Evolutionary conservation across 2,329 filamentous ascomycete species (phyloP).

Genomic region (Paracorniculantispora psalliotae): DNA sequence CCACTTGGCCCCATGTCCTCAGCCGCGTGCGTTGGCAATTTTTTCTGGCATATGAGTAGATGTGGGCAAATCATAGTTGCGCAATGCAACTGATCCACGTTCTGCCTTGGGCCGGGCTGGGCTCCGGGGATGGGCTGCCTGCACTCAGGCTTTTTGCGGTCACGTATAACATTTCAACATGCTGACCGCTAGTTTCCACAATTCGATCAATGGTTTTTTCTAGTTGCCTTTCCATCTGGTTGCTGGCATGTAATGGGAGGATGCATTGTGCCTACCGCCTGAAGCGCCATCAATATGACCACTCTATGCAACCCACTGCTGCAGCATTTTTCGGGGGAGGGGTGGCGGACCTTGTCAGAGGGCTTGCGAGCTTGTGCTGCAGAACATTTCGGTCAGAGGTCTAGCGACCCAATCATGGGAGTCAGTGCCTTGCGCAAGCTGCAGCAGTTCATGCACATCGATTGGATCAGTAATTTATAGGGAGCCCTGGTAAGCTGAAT

Average conservation of each 20-base stretch:
- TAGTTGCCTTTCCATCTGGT: background rate
- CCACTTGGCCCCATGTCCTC: conserved; percentile 5
- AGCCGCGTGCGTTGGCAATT: conserved; percentile 10
- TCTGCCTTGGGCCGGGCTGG: conserved; percentile 9
- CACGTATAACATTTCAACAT: background rate
- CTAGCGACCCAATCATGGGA: conserved; percentile 3
- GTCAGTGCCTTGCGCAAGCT: background rate
- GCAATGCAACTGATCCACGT: background rate
- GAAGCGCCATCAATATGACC: conserved; percentile 8
- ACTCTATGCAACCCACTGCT: conserved; percentile 4
- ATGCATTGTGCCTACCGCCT: conserved; percentile 4
- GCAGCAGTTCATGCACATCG: conserved; percentile 13
- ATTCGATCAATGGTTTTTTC: too few species aligned
- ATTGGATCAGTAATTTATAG: background rate
- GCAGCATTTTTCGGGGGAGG: background rate
- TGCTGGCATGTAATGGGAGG: background rate
- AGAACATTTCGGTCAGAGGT: conserved; percentile 12
- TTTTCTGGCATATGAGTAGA: background rate
- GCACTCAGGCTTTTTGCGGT: conserved; percentile 1
- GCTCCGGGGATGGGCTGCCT: too few species aligned
- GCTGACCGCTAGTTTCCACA: conserved; percentile 9
- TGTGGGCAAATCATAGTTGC: background rate
- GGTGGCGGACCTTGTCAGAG: too few species aligned
- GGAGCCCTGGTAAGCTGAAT: background rate
- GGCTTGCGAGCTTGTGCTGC: conserved; percentile 3